A percentile compares a stretch with the other conserved stretches of the same genome.
These are phyloP conservation scores for Flaveria sonorensis DNA, from an alignment of 129 eudicot species.

Conservation along the genomic window DNA sequence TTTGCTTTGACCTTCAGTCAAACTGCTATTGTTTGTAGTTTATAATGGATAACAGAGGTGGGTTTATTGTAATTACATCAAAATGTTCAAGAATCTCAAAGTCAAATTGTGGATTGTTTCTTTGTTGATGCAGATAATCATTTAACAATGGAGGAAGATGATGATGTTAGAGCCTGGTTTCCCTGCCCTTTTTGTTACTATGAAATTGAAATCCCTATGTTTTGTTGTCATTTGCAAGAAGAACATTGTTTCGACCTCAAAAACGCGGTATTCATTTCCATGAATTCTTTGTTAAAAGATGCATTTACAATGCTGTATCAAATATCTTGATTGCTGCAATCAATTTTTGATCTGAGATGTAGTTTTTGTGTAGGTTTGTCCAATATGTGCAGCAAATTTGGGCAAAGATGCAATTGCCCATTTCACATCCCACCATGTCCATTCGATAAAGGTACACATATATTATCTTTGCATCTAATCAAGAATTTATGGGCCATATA, in stretches of 20 bases:
- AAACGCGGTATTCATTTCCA: conserved; percentile 59
- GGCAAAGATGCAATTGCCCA: conserved; percentile 79
- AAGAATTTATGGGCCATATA: neutral
- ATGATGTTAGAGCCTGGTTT: conserved; percentile 80
- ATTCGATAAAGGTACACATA: conserved; percentile 69
- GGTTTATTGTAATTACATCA: conserved; percentile 12
- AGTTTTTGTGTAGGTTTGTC: conserved; percentile 71
- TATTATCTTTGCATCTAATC: neutral
- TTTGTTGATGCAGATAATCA: conserved; percentile 43
- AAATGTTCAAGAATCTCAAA: neutral
- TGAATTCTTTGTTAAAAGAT: neutral
- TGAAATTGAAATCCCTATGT: conserved; percentile 66
- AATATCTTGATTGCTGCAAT: neutral
- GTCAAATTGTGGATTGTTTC: conserved; percentile 13
- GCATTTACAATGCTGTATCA: neutral
- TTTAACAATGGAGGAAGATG: conserved; percentile 54
- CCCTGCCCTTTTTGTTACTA: conserved; percentile 92
- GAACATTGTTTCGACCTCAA: conserved; percentile 87
- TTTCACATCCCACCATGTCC: conserved; percentile 73
- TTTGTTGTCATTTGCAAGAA: conserved; percentile 77
- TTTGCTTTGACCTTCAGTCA: conserved; percentile 1
- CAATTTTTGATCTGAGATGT: conserved; percentile 18
- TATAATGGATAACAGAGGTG: conserved; percentile 12
- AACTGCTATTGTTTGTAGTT: conserved; percentile 16
- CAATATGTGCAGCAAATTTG: conserved; percentile 82